A percentile compares a stretch with the other conserved stretches of the same genome.
phyloP scores from a whole-genome alignment of 2,329 filamentous ascomycete genomes.

The Trematosphaeria pertusa region DNA sequence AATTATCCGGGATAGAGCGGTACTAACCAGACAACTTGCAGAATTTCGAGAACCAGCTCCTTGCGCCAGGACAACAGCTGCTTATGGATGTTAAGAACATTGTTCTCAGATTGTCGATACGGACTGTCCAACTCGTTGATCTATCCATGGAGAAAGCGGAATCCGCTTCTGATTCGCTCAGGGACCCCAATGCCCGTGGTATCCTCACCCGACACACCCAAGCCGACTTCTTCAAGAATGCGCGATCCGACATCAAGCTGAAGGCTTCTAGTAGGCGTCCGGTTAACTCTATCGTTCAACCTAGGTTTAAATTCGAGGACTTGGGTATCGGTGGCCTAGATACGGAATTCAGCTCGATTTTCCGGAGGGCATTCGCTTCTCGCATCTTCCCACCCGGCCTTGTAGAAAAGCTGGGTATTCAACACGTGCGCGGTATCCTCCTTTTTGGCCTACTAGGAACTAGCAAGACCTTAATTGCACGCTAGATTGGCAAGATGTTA shows the following conservation, averaged over 20 bases:
- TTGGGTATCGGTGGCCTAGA: conserved; percentile 98
- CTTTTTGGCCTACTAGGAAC: conserved; percentile 95
- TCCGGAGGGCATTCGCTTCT: conserved; percentile 94
- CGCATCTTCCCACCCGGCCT: conserved; percentile 91
- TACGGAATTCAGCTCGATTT: conserved; percentile 92
- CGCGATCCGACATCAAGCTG: conserved; percentile 79
- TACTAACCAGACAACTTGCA: conserved; percentile 34
- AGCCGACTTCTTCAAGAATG: conserved; percentile 86
- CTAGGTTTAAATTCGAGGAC: conserved; percentile 97
- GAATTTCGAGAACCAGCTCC: conserved; percentile 80
- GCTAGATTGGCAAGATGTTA: conserved; percentile 96
- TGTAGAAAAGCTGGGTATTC: conserved; percentile 90
- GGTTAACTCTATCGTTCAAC: conserved; percentile 88
- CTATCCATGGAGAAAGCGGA: conserved; percentile 72
- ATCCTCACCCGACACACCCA: conserved; percentile 80
- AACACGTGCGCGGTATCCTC: conserved; percentile 95
- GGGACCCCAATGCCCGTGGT: conserved; percentile 71
- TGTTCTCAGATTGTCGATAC: conserved; percentile 76
- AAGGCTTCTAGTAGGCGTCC: conserved; percentile 82
- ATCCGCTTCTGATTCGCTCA: conserved; percentile 61
- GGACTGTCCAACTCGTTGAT: conserved; percentile 83
- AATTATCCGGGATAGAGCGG: neutral
- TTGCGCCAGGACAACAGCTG: conserved; percentile 83
- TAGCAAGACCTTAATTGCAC: conserved; percentile 94
- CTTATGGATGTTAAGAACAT: conserved; percentile 85